These are phyloP conservation scores for Sporothrix dimorphospora DNA, from an alignment of 2,329 filamentous ascomycete species.

Conservation along the genomic window DNA sequence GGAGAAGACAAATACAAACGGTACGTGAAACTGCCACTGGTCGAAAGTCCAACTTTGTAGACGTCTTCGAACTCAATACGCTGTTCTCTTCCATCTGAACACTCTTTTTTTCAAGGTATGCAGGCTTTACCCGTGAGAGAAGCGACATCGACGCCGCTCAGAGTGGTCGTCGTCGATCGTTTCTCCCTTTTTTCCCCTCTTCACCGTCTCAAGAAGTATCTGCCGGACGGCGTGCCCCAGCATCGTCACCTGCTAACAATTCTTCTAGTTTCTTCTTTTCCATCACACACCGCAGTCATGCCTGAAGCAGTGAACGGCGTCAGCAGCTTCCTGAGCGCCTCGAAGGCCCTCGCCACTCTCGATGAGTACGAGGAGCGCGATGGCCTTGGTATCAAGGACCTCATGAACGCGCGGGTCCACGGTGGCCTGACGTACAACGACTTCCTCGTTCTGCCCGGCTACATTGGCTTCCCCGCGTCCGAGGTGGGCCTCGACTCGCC, in stretches of 20 bases:
- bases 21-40: constrained; percentile 36
- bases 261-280: background rate
- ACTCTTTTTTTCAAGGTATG: constrained; percentile 19
- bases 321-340: constrained; percentile 69
- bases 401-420: constrained; percentile 88
- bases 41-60: constrained; percentile 35
- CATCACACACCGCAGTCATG: constrained; percentile 54
- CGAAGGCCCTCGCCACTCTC: constrained; percentile 77
- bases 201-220: background rate
- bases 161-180: constrained; percentile 5
- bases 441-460: constrained; percentile 93
- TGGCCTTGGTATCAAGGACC: constrained; percentile 82
- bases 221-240: background rate
- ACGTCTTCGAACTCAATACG: constrained; percentile 35
- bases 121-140: background rate
- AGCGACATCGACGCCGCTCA: background rate
- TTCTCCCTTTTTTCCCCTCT: constrained; percentile 17
- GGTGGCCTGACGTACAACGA: constrained; percentile 98
- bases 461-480: constrained; percentile 95
- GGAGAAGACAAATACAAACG: constrained; percentile 37
- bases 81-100: constrained; percentile 5
- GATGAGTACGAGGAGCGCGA: constrained; percentile 79
- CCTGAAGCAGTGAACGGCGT: constrained; percentile 59
- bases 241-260: background rate
- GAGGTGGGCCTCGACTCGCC: constrained; percentile 87